Conservation (phyloP, 345 rosid genomes). For the Pugionium dolabratum region DNA sequence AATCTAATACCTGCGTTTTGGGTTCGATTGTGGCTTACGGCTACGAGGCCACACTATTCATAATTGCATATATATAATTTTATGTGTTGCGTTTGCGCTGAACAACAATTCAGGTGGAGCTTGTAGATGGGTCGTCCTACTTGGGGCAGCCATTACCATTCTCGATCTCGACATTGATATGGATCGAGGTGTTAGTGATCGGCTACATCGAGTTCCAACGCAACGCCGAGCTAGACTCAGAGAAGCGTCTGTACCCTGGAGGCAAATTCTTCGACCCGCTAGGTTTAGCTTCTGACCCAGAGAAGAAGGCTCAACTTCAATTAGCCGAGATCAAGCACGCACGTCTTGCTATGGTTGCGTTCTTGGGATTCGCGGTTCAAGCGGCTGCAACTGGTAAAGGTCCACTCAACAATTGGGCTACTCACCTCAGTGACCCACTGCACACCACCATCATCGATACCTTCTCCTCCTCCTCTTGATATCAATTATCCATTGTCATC, state of each 20-base stretch:
- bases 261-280: slow-evolving; percentile 88
- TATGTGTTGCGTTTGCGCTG: neutral
- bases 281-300: slow-evolving; percentile 87
- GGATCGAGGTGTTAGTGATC: slow-evolving; percentile 79
- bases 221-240: slow-evolving; percentile 86
- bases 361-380: slow-evolving; percentile 90
- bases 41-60: no score
- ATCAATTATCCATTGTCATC: neutral
- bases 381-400: slow-evolving; percentile 85
- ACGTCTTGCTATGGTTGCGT: slow-evolving; percentile 91
- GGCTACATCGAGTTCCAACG: slow-evolving; percentile 96
- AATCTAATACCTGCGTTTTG: neutral
- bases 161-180: slow-evolving; percentile 79
- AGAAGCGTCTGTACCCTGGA: slow-evolving; percentile 89
- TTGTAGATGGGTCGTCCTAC: slow-evolving; percentile 89
- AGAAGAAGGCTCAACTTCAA: slow-evolving; percentile 80
- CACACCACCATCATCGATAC: slow-evolving; percentile 94
- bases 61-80: no score
- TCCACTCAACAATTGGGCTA: slow-evolving; percentile 98
- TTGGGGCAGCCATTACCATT: slow-evolving; percentile 89
- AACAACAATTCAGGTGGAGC: slow-evolving; percentile 60
- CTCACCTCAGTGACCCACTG: slow-evolving; percentile 97
- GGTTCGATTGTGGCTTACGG: no score
- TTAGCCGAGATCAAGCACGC: slow-evolving; percentile 99
- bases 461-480: slow-evolving; percentile 37